Percentiles rank a stretch among this genome's conserved stretches.
Conservation (phyloP, 73 alveolate genomes). For the Tetrahymena borealis region DNA sequence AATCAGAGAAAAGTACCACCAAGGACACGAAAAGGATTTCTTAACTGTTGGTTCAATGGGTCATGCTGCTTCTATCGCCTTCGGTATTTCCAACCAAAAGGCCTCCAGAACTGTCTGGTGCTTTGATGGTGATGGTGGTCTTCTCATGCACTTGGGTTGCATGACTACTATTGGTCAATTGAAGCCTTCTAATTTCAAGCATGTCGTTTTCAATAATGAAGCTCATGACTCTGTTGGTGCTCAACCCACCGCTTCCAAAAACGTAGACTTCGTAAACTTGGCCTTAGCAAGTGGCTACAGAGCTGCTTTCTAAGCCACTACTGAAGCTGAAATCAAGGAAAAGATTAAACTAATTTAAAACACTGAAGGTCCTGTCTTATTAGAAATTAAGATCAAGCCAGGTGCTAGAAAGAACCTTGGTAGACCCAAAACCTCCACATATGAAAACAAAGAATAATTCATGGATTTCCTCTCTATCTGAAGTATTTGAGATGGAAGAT, state of each 20-base stretch:
- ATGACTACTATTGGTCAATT: conserved; percentile 65
- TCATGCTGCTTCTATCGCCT: conserved; percentile 80
- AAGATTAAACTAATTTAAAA: conserved; percentile 1
- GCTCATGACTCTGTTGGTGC: conserved; percentile 94
- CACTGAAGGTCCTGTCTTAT: conserved; percentile 54
- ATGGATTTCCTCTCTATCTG: conserved; percentile 45
- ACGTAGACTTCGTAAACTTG: conserved; percentile 53
- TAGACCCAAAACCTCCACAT: conserved; percentile 66
- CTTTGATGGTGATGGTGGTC: conserved; percentile 93
- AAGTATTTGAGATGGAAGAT: not conserved
- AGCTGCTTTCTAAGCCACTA: conserved; percentile 55
- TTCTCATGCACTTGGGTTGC: conserved; percentile 87
- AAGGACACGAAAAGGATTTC: conserved; percentile 60
- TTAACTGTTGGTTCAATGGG: conserved; percentile 89
- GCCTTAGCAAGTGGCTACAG: conserved; percentile 65
- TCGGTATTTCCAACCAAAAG: conserved; percentile 69
- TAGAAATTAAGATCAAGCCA: conserved; percentile 52
- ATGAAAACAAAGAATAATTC: conserved; percentile 54
- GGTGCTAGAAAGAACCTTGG: conserved; percentile 64
- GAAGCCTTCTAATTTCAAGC: conserved; percentile 56
- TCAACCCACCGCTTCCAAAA: conserved; percentile 64
- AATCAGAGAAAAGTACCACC: conserved; percentile 54
- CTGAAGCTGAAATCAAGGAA: conserved; percentile 45
- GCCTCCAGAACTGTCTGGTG: conserved; percentile 63
- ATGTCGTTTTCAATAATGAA: conserved; percentile 70